These are phyloP conservation scores for Scleroderma citrinum DNA, from an alignment of 768 basidiomycete genomes.

Conservation along the genomic window DNA sequence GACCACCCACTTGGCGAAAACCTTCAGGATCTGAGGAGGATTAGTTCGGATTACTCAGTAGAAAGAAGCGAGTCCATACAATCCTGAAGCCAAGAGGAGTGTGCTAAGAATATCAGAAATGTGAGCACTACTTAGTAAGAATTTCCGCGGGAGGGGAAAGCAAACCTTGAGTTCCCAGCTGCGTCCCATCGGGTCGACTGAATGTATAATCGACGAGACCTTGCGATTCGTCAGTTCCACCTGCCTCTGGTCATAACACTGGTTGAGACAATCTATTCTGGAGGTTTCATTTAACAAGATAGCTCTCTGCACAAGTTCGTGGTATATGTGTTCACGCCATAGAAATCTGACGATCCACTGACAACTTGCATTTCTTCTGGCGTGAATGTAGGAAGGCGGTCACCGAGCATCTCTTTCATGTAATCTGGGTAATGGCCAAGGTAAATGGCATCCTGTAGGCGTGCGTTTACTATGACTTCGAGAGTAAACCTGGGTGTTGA, in stretches of 20 bases:
- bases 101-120: constrained; percentile 32
- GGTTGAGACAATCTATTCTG: neutral
- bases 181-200: constrained; percentile 55
- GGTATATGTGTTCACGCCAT: constrained; percentile 70
- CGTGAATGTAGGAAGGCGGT: constrained; percentile 55
- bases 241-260: constrained; percentile 45
- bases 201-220: constrained; percentile 57
- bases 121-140: neutral
- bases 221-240: constrained; percentile 60
- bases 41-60: neutral
- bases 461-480: neutral
- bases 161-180: constrained; percentile 57
- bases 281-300: neutral
- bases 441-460: constrained; percentile 56
- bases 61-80: constrained; percentile 33
- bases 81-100: constrained; percentile 62
- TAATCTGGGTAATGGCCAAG: constrained; percentile 62
- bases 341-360: constrained; percentile 63
- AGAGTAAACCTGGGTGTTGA: neutral
- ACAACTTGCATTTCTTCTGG: constrained; percentile 51
- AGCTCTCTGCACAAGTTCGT: constrained; percentile 54
- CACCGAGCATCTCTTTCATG: constrained; percentile 50
- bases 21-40: constrained; percentile 49
- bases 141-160: neutral
- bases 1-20: constrained; percentile 48